Evolutionary conservation across 2,329 filamentous ascomycete species (phyloP), one percentile per base, ranked within the genome.

Genomic region (Colletotrichum gloeosporioides): DNA sequence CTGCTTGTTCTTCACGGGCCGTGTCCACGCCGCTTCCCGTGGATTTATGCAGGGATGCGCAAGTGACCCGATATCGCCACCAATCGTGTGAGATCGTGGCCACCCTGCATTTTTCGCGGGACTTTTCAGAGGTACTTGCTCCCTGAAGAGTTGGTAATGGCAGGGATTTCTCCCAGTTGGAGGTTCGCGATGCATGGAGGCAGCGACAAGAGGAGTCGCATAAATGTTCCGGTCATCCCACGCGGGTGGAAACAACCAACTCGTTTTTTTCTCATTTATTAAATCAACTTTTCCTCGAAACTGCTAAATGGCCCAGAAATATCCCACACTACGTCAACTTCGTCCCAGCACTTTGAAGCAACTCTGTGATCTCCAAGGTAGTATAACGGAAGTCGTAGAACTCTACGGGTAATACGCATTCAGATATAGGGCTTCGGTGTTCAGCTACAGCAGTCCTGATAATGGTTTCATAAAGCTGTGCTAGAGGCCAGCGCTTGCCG

Each of bases 281-380:
- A 0, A 22, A 1, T 22, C 0, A n/a, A 3, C 0, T 0, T 8
- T 49, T 1, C 18, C 44, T 22, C 18, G 18, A n/a, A 3, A 22
- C 44, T 22, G n/a, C 10, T 13, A 16, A n/a, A 15, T n/a, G 25
- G 15, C 13, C 13, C 0, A 15, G 22, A 27, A 6, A 25, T 0
- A 3, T 18, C 7, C 4, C 27, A 25, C 25, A 25, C 13, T 57
- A 57, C 13, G 53, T 18, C 53, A 25, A 25, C 53, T 57, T 57
- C 6, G 53, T 57, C 13, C 22, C 53, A 10, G 53, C 53, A 15
- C 22, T 25, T 18, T 57, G 53, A 29, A 57, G 53, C 27, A 57
- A 29, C 53, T 57, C 53, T 2, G 53, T 29, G 5, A 57, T 57
- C 25, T 57, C 53, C 27, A 57, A n/a, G 27, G 53, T 57, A 29